Percentiles rank a stretch among this genome's conserved stretches.
phyloP scores from a whole-genome alignment of 2,329 filamentous ascomycete genomes.

The Dactylellina haptotyla region DNA sequence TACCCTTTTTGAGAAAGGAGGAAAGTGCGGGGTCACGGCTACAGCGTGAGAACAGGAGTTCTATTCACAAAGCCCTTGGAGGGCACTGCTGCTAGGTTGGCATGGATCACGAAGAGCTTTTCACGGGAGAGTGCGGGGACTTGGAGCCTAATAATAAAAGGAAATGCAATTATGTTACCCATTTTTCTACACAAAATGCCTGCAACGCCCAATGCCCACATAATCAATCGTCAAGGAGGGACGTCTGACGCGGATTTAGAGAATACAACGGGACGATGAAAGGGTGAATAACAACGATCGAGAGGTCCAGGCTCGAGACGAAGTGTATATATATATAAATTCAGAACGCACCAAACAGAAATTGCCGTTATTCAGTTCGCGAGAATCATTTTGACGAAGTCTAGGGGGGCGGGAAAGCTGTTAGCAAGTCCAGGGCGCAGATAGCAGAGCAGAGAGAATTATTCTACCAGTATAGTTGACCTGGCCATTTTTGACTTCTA shows the following conservation, averaged over 20 bases:
- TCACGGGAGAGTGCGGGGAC: too few relatives aligned
- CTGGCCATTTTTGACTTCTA: conserved; percentile 94
- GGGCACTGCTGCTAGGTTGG: too few relatives aligned
- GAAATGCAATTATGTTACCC: not conserved
- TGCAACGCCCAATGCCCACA: not conserved
- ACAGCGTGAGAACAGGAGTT: too few relatives aligned
- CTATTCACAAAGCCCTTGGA: too few relatives aligned
- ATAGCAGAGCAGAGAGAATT: not conserved
- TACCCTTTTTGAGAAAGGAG: too few relatives aligned
- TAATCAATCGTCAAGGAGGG: not conserved
- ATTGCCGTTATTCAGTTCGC: conserved; percentile 72
- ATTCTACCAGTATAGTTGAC: conserved; percentile 94
- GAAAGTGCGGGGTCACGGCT: too few relatives aligned
- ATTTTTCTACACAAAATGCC: not conserved
- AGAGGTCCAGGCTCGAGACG: not conserved
- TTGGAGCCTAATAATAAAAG: not conserved
- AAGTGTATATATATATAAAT: not conserved
- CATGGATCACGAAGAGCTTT: too few relatives aligned
- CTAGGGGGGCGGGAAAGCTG: conserved; percentile 62
- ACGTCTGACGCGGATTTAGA: not conserved
- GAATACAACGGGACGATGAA: not conserved
- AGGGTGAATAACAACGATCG: too few relatives aligned
- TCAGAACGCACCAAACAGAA: too few relatives aligned
- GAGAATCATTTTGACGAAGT: conserved; percentile 85
- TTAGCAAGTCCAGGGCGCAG: conserved; percentile 21